Evolutionary conservation across 495 filamentous ascomycete species (phyloP).

Genomic region (Penicillium canariense): DNA sequence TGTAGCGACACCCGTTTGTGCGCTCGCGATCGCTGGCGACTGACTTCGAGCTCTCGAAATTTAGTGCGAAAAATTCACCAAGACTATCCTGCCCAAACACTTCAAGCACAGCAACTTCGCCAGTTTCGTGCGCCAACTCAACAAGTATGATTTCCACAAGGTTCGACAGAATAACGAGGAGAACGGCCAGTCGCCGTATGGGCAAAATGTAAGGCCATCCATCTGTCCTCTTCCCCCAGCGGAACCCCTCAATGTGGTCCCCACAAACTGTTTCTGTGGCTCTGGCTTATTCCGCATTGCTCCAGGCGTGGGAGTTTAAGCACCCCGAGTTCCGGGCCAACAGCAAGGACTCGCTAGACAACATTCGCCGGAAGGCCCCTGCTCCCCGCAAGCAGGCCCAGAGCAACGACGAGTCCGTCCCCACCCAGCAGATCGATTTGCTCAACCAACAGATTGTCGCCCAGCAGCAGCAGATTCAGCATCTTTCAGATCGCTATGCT

Average conservation of each 20-base stretch:
- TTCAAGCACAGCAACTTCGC: conserved; percentile 99
- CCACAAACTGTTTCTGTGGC: background rate
- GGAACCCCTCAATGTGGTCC: background rate
- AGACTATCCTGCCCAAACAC: conserved; percentile 93
- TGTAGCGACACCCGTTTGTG: background rate
- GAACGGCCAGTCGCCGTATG: conserved; percentile 85
- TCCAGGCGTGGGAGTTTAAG: conserved; percentile 94
- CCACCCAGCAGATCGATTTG: conserved; percentile 84
- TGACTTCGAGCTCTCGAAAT: conserved; percentile 8
- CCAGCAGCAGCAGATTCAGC: conserved; percentile 87
- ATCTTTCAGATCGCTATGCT: conserved; percentile 78
- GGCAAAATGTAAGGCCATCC: conserved; percentile 69
- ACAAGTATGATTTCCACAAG: conserved; percentile 99
- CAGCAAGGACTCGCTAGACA: conserved; percentile 94
- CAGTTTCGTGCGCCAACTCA: conserved; percentile 96
- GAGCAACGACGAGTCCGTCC: conserved; percentile 66
- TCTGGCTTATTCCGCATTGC: background rate
- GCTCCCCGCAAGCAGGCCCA: conserved; percentile 77
- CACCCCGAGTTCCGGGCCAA: conserved; percentile 95
- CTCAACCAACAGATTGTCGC: conserved; percentile 85
- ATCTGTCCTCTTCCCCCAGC: background rate
- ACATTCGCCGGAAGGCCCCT: conserved; percentile 93
- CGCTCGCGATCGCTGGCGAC: conserved; percentile 2
- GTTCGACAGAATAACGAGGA: conserved; percentile 96
- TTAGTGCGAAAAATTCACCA: conserved; percentile 98